Evolutionary conservation across 169 alveolate genomes (phyloP).

Genomic region (Cryptosporidium viatorum): DNA sequence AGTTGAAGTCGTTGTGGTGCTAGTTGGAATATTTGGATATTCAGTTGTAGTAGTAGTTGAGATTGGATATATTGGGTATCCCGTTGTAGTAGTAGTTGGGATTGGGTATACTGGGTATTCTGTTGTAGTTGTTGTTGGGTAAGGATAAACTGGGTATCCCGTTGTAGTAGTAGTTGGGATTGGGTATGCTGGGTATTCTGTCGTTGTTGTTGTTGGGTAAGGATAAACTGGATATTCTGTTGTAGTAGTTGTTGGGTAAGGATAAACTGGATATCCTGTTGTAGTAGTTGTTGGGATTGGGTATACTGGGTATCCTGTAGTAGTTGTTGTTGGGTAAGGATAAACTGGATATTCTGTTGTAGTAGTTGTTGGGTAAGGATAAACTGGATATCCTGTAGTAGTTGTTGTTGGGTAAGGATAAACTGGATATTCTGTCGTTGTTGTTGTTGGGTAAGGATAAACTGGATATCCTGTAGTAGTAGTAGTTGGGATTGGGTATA

Average conservation of each 20-base stretch:
- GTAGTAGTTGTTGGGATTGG: not conserved
- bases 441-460: not conserved
- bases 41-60: not conserved
- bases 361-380: not conserved
- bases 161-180: not conserved
- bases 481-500: not conserved
- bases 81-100: slow-evolving; percentile 6
- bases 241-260: not conserved
- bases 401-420: not conserved
- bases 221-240: not conserved
- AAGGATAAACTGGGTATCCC: not conserved
- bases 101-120: not conserved
- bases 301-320: not conserved
- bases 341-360: not conserved
- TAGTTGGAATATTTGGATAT: not conserved
- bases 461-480: not conserved
- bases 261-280: not conserved
- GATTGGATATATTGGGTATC: too few relatives aligned
- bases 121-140: slow-evolving; percentile 28
- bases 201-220: not conserved
- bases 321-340: not conserved
- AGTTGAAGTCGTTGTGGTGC: slow-evolving; percentile 46
- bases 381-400: not conserved
- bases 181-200: not conserved
- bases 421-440: not conserved